Evolutionary conservation across 2,329 filamentous ascomycete species (phyloP).

Genomic region (Colletotrichum orbiculare): DNA sequence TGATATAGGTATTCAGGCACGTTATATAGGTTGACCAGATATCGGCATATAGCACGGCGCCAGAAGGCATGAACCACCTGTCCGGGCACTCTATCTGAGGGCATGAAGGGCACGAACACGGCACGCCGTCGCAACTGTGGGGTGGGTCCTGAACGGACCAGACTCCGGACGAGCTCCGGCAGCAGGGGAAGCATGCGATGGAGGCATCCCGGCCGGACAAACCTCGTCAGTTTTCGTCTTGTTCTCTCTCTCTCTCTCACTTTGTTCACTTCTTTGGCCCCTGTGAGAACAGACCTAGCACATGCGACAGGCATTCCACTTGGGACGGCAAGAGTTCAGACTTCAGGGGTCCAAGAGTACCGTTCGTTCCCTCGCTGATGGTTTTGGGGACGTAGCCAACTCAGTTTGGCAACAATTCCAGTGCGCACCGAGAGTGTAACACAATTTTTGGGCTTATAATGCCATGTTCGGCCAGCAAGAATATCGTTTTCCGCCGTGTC

Average conservation of each 20-base stretch:
- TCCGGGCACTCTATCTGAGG: conserved; percentile 3
- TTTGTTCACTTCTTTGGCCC: no score
- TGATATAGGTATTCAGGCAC: no score
- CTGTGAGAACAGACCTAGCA: background rate
- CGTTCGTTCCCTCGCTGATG: conserved; percentile 1
- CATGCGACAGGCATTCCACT: background rate
- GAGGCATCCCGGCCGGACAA: background rate
- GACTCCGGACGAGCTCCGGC: conserved; percentile 15
- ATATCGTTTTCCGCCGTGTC: background rate
- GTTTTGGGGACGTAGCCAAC: background rate
- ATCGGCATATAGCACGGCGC: background rate
- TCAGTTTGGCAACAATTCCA: background rate
- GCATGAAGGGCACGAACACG: conserved; percentile 11
- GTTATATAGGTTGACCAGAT: background rate
- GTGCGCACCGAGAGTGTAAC: conserved; percentile 10
- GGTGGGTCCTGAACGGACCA: conserved; percentile 19
- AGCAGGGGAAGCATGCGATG: background rate
- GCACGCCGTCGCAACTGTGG: conserved; percentile 3
- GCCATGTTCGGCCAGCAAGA: background rate
- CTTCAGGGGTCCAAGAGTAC: conserved; percentile 18
- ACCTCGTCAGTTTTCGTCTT: background rate
- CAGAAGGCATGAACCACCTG: conserved; percentile 16
- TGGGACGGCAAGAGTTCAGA: background rate
- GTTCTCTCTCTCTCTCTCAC: no score
- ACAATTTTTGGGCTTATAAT: no score